These are phyloP conservation scores for Claviceps spartinae DNA, from an alignment of 2,329 filamentous ascomycete genomes.

Conservation along the genomic window DNA sequence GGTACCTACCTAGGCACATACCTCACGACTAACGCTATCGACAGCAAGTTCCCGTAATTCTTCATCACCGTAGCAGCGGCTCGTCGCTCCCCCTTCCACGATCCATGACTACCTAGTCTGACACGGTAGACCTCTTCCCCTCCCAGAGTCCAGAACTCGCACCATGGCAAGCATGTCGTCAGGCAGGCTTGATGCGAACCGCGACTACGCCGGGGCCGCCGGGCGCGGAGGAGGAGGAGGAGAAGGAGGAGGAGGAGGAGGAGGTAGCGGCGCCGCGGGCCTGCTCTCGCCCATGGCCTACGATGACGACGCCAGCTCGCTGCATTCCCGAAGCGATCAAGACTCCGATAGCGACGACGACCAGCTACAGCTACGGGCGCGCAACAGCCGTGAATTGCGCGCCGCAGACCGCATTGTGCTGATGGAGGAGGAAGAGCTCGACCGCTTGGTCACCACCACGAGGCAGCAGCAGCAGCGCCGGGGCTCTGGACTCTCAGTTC, in stretches of 20 bases:
- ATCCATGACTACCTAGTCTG: no score
- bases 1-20: no score
- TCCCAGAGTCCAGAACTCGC: neutral
- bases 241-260: no score
- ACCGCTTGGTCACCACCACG: constrained; percentile 42
- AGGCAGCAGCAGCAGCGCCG: constrained; percentile 35
- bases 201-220: constrained; percentile 8
- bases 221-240: constrained; percentile 8
- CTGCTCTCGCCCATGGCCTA: constrained; percentile 51
- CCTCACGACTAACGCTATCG: no score
- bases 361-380: constrained; percentile 48
- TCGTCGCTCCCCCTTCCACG: no score
- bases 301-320: constrained; percentile 55
- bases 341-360: constrained; percentile 69
- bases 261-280: constrained; percentile 19
- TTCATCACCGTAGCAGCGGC: no score
- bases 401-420: constrained; percentile 57
- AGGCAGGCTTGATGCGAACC: constrained; percentile 11
- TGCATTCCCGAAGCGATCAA: constrained; percentile 55
- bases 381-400: constrained; percentile 56
- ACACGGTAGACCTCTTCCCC: neutral
- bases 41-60: no score
- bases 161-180: constrained; percentile 7
- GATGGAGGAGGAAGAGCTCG: constrained; percentile 61
- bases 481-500: constrained; percentile 34